Evolutionary conservation across 331 rosid genomes (phyloP).

Genomic region (Pyrus hybrid): DNA sequence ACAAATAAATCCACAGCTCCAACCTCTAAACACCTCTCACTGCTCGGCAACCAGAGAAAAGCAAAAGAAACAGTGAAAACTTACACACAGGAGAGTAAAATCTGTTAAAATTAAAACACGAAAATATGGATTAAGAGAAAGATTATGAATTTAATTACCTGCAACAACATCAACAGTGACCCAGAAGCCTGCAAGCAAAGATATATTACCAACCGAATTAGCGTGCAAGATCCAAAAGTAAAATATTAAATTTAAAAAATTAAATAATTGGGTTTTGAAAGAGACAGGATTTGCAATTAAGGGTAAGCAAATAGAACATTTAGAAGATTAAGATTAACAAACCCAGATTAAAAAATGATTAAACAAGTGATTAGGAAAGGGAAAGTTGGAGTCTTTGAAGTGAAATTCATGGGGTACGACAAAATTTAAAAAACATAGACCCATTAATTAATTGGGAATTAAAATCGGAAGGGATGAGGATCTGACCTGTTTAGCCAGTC

Average conservation of each 20-base stretch:
- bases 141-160: constrained; percentile 32
- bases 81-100: not conserved
- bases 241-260: not conserved
- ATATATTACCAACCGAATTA: constrained; percentile 28
- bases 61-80: not conserved
- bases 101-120: not conserved
- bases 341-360: not conserved
- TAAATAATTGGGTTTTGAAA: constrained; percentile 11
- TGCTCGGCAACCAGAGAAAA: constrained; percentile 10
- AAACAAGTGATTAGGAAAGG: not conserved
- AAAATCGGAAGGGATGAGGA: constrained; percentile 19
- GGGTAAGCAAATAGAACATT: constrained; percentile 16
- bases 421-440: not conserved
- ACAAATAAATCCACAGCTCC: constrained; percentile 3
- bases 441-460: not conserved
- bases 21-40: constrained; percentile 22
- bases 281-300: constrained; percentile 24
- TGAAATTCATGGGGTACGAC: not conserved
- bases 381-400: not conserved
- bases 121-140: not conserved
- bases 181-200: constrained; percentile 39
- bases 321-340: not conserved
- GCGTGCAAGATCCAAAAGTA: constrained; percentile 41
- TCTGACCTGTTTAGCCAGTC: constrained; percentile 17
- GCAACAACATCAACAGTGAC: constrained; percentile 27